A percentile compares a stretch with the other conserved stretches of the same genome.
These are phyloP conservation scores for Fagopyrum esculentum DNA, from an alignment of 148 eudicot genomes.

Conservation along the genomic window DNA sequence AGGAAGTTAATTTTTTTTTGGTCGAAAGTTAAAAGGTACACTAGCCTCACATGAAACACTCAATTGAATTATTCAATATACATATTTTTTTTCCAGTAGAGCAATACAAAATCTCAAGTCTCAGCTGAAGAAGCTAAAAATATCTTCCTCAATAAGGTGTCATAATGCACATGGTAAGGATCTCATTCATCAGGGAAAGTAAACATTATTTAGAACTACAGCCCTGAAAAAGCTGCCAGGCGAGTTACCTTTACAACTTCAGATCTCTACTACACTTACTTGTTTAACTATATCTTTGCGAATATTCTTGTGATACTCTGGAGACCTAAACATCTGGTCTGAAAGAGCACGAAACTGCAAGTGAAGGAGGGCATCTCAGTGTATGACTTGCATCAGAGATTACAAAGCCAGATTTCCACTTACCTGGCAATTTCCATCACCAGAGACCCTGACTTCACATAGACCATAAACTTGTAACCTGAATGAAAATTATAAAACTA, in stretches of 20 bases:
- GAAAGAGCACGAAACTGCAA: constrained; percentile 93
- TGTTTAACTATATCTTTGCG: constrained; percentile 82
- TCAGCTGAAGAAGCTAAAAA: not conserved
- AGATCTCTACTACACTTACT: constrained; percentile 29
- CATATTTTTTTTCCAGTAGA: not conserved
- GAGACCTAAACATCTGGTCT: constrained; percentile 71
- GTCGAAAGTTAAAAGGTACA: not conserved
- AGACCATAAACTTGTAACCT: constrained; percentile 72
- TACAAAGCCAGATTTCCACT: constrained; percentile 17
- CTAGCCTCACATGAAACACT: not conserved
- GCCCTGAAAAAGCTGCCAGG: not conserved
- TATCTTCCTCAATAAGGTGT: not conserved
- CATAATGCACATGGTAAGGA: not conserved
- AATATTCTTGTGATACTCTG: constrained; percentile 77
- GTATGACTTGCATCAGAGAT: constrained; percentile 1
- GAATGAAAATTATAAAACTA: constrained; percentile 15
- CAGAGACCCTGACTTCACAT: constrained; percentile 75
- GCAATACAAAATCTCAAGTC: not conserved
- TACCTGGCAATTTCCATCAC: constrained; percentile 99
- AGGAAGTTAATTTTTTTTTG: not conserved
- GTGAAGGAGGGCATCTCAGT: constrained; percentile 13
- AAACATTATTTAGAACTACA: not conserved
- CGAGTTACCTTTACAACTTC: constrained; percentile 5
- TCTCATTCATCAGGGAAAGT: not conserved
- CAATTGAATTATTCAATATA: not conserved